A percentile compares a stretch with the other conserved stretches of the same genome.
These are phyloP conservation scores for Peronospora belbahrii DNA, from an alignment of 352 stramenopile species.

Conservation along the genomic window DNA sequence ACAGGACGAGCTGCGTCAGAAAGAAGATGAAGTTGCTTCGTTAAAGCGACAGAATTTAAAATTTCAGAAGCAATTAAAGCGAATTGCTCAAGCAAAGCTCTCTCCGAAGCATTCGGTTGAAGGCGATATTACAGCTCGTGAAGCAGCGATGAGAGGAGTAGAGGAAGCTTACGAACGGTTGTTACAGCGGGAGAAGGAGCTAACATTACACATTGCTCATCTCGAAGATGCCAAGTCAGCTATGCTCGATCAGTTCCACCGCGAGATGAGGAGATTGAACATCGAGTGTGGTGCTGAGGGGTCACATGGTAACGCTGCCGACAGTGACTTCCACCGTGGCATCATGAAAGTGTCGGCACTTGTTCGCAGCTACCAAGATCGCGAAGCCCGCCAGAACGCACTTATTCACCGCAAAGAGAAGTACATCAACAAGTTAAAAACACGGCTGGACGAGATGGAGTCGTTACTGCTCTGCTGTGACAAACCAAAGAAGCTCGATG, in stretches of 20 bases:
- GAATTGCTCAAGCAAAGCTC: conserved; percentile 16
- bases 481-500: conserved; percentile 7
- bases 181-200: conserved; percentile 23
- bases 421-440: conserved; percentile 34
- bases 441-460: conserved; percentile 22
- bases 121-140: conserved; percentile 6
- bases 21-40: conserved; percentile 24
- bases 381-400: conserved; percentile 34
- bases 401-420: conserved; percentile 40
- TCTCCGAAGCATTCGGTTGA: conserved; percentile 15
- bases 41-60: conserved; percentile 24
- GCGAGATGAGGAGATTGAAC: conserved; percentile 40
- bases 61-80: conserved; percentile 25
- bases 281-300: conserved; percentile 20
- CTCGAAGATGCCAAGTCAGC: conserved; percentile 33
- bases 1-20: conserved; percentile 13
- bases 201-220: conserved; percentile 28
- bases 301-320: conserved; percentile 7
- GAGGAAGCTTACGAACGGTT: conserved; percentile 29
- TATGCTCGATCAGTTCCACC: conserved; percentile 27
- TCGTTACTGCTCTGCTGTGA: conserved; percentile 6
- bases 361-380: conserved; percentile 37
- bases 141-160: conserved; percentile 15
- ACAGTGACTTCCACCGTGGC: conserved; percentile 19
- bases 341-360: conserved; percentile 31